Evolutionary conservation across 805 yeast genomes (phyloP).

Genomic region (Schizosaccharomyces osmophilus): DNA sequence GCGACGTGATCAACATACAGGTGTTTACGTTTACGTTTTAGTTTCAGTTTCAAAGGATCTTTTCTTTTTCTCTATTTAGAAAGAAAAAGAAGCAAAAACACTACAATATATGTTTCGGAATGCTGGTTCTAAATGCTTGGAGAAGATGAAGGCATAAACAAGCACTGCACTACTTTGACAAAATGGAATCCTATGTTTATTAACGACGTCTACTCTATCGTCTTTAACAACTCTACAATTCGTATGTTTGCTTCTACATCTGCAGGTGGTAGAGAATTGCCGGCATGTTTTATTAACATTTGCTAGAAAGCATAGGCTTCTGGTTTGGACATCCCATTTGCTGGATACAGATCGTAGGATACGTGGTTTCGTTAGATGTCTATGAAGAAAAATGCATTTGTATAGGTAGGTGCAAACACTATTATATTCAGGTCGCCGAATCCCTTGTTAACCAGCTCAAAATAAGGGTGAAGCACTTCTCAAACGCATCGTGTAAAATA

Average conservation of each 20-base stretch:
- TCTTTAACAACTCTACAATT: not conserved
- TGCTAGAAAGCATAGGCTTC: not conserved
- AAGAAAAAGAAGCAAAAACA: too few relatives aligned
- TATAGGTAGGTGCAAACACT: not conserved
- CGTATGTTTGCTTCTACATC: not conserved
- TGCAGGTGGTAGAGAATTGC: not conserved
- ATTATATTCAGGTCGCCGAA: not conserved
- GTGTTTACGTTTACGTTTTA: too few relatives aligned
- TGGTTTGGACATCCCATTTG: not conserved
- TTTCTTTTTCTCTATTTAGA: too few relatives aligned
- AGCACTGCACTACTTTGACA: not conserved
- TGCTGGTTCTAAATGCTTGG: not conserved
- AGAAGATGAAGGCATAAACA: not conserved
- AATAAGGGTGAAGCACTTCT: too few relatives aligned
- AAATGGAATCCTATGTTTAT: not conserved
- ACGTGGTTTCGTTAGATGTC: not conserved
- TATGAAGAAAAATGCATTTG: not conserved
- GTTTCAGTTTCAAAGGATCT: too few relatives aligned
- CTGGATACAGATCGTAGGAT: not conserved
- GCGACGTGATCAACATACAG: too few relatives aligned
- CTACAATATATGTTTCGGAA: too few relatives aligned
- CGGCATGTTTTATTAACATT: not conserved
- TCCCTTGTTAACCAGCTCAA: too few relatives aligned
- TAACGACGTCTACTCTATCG: not conserved
- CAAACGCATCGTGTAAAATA: too few relatives aligned